These are phyloP conservation scores for Aspergillus flavus DNA, from an alignment of 2,329 filamentous ascomycete genomes.

Conservation along the genomic window DNA sequence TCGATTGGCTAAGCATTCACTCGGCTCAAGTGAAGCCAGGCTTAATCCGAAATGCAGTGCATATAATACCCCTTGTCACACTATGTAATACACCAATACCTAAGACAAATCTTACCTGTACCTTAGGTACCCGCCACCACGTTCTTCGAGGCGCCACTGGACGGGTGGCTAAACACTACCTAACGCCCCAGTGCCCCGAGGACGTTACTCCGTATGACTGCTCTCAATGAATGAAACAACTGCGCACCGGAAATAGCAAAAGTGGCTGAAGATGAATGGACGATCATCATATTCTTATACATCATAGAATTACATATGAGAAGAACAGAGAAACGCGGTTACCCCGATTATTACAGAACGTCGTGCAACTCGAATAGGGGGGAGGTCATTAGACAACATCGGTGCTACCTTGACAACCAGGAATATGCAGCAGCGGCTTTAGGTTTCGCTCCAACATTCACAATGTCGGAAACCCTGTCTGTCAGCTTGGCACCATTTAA, in stretches of 20 bases:
- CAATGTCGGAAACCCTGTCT: neutral
- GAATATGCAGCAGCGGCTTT: neutral
- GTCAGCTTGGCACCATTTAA: neutral
- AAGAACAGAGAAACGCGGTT: neutral
- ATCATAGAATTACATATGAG: neutral
- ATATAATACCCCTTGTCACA: neutral
- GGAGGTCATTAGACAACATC: neutral
- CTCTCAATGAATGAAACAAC: neutral
- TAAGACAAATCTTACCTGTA: neutral
- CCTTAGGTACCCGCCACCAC: conserved; percentile 5
- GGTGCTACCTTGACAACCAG: neutral
- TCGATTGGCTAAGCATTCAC: neutral
- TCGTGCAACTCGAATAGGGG: neutral
- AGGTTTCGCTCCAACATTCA: neutral
- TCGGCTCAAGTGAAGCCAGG: neutral
- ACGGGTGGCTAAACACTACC: conserved; percentile 6
- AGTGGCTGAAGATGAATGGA: neutral
- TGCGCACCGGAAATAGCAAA: neutral
- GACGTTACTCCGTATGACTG: neutral
- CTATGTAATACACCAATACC: conserved; percentile 8
- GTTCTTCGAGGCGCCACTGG: conserved; percentile 15
- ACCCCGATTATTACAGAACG: neutral
- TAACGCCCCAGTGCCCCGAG: neutral
- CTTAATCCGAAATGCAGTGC: neutral
- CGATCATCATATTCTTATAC: neutral